phyloP scores from a whole-genome alignment of 2,329 filamentous ascomycete species.

The Talaromyces marneffei region DNA sequence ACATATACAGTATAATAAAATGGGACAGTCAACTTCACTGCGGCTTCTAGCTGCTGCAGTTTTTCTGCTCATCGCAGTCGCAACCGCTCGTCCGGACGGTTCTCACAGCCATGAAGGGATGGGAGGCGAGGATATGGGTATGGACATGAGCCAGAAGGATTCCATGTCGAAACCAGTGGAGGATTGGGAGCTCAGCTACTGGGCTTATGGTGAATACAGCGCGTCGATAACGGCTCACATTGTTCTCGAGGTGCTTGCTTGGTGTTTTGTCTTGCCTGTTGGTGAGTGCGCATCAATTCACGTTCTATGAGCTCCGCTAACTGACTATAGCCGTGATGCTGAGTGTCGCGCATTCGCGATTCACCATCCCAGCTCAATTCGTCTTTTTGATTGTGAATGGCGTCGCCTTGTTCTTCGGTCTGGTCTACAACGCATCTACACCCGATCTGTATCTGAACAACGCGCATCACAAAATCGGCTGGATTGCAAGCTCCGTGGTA shows the following conservation, averaged over 20 bases:
- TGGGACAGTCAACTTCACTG: background rate
- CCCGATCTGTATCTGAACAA: constrained; percentile 84
- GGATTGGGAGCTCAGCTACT: constrained; percentile 38
- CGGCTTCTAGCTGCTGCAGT: constrained; percentile 25
- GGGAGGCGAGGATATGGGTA: constrained; percentile 27
- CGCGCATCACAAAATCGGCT: constrained; percentile 81
- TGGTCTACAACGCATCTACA: constrained; percentile 71
- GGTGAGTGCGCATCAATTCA: constrained; percentile 47
- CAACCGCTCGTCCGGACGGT: constrained; percentile 19
- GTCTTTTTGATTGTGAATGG: constrained; percentile 60
- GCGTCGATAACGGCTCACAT: constrained; percentile 63
- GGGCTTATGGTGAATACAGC: constrained; percentile 36
- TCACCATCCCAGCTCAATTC: constrained; percentile 64
- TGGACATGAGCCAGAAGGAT: constrained; percentile 19
- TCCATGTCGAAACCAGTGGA: constrained; percentile 16
- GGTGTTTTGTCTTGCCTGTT: constrained; percentile 67
- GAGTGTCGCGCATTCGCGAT: constrained; percentile 71
- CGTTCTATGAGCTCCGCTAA: constrained; percentile 7
- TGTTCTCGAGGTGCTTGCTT: constrained; percentile 61
- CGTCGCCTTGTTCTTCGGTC: constrained; percentile 58
- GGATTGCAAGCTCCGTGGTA: constrained; percentile 70
- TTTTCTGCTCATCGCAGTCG: constrained; percentile 24
- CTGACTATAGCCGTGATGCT: constrained; percentile 68
- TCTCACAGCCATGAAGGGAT: constrained; percentile 27
- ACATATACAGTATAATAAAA: background rate